A percentile compares a stretch with the other conserved stretches of the same genome.
Evolutionary conservation across 495 filamentous ascomycete genomes (phyloP).

Genomic region (Cercophora newfieldiana): DNA sequence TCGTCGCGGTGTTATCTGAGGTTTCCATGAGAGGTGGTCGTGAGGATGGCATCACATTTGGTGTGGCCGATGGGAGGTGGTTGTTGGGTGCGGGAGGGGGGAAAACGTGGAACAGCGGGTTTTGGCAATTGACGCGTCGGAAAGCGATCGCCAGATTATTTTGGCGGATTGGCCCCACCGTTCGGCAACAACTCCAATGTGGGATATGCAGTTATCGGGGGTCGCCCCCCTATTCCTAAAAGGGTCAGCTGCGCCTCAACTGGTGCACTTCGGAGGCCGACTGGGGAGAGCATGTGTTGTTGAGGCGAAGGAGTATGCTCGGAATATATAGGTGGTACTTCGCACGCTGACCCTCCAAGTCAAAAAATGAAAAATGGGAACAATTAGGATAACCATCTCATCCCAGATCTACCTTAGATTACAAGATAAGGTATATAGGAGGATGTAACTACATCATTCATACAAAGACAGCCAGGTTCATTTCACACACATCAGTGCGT

Average conservation of each 20-base stretch:
- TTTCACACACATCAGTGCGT: conserved; percentile 53
- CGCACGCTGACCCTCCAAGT: no score
- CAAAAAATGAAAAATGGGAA: no score
- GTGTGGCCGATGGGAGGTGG: conserved; percentile 17
- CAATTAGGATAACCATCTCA: no score
- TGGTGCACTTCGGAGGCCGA: no score
- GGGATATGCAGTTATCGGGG: conserved; percentile 25
- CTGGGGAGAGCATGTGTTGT: no score
- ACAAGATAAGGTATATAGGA: background rate
- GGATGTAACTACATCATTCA: conserved; percentile 18
- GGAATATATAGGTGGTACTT: background rate
- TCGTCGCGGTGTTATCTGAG: conserved; percentile 58
- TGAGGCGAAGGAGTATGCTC: background rate
- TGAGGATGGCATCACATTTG: conserved; percentile 37
- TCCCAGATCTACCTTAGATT: background rate
- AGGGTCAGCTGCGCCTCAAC: no score
- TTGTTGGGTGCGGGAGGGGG: conserved; percentile 12
- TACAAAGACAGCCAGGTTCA: no score
- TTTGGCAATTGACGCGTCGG: conserved; percentile 38
- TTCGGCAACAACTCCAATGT: conserved; percentile 1
- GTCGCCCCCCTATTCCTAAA: background rate
- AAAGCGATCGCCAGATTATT: conserved; percentile 34
- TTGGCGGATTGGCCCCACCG: conserved; percentile 29
- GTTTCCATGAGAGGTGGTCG: conserved; percentile 51
- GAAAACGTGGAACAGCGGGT: conserved; percentile 8